Conservation (phyloP, 768 basidiomycete species). For the Sporobolomyces roseus region DNA sequence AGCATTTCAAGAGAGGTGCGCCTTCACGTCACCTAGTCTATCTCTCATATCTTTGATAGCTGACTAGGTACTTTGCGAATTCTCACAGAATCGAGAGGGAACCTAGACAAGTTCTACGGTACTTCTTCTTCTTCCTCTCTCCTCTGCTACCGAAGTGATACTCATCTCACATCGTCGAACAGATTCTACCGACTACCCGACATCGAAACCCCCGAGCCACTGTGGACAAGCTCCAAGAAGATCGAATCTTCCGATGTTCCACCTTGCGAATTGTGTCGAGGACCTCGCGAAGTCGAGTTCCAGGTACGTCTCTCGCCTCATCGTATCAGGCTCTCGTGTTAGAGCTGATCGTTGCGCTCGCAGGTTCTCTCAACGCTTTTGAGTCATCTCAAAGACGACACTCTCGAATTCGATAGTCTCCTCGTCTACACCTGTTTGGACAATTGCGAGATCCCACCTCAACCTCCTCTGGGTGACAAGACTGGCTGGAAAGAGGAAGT, state of each 20-base stretch:
- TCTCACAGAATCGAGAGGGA: constrained; percentile 29
- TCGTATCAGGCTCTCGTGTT: rapidly evolving
- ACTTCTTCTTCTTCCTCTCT: background rate
- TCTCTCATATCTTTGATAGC: background rate
- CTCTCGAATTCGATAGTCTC: constrained; percentile 38
- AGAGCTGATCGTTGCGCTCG: background rate
- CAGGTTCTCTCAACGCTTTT: background rate
- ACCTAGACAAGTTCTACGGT: constrained; percentile 44
- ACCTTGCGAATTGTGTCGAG: constrained; percentile 30
- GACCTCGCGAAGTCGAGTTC: constrained; percentile 39
- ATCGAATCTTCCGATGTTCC: constrained; percentile 13
- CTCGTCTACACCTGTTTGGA: constrained; percentile 41
- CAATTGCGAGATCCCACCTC: constrained; percentile 29
- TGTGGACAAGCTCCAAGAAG: constrained; percentile 23
- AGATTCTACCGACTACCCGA: constrained; percentile 40
- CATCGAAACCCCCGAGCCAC: constrained; percentile 28
- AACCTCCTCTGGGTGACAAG: background rate
- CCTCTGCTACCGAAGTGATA: no score
- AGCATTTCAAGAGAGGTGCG: constrained; percentile 39
- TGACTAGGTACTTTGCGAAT: no score
- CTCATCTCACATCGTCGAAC: background rate
- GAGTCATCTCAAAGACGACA: constrained; percentile 15
- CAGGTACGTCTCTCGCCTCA: constrained; percentile 33
- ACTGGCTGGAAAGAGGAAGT: constrained; percentile 40
- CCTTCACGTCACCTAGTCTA: background rate